Percentiles rank a stretch among this genome's conserved stretches.
Conservation (phyloP, 352 stramenopile species). For the Globisporangium lucens region DNA sequence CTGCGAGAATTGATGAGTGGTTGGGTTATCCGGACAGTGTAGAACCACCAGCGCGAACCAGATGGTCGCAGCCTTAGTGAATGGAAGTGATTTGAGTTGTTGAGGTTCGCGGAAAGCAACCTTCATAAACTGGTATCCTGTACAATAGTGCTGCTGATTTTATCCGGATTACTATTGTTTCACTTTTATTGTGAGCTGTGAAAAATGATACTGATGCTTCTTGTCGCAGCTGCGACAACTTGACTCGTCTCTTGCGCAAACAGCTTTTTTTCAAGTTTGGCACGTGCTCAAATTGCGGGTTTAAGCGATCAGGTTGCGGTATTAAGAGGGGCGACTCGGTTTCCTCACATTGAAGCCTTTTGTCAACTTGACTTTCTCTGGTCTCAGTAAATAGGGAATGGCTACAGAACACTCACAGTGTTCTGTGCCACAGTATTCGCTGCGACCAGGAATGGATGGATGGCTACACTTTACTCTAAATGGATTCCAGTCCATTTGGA, state of each 20-base stretch:
- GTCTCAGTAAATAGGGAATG: neutral
- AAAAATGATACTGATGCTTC: neutral
- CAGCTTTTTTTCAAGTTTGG: neutral
- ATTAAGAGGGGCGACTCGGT: neutral
- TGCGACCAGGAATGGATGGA: neutral
- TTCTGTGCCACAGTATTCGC: too few species aligned
- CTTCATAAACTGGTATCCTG: neutral
- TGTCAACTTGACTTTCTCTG: too few species aligned
- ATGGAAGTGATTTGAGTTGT: neutral
- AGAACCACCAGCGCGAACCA: slow-evolving; percentile 1
- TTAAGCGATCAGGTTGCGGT: neutral
- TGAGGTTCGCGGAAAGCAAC: neutral
- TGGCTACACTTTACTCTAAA: neutral
- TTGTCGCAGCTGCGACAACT: slow-evolving; percentile 5
- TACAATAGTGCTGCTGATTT: neutral
- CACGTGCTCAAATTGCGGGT: neutral
- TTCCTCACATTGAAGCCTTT: neutral
- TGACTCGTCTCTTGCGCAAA: slow-evolving; percentile 13
- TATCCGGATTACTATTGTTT: neutral
- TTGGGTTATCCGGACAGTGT: neutral
- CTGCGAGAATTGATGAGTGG: neutral
- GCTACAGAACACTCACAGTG: neutral
- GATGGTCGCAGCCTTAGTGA: neutral
- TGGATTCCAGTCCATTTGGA: neutral
- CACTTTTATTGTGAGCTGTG: neutral